These are phyloP conservation scores for Phytophthora citrophthora DNA, from an alignment of 352 stramenopile genomes.

Conservation along the genomic window DNA sequence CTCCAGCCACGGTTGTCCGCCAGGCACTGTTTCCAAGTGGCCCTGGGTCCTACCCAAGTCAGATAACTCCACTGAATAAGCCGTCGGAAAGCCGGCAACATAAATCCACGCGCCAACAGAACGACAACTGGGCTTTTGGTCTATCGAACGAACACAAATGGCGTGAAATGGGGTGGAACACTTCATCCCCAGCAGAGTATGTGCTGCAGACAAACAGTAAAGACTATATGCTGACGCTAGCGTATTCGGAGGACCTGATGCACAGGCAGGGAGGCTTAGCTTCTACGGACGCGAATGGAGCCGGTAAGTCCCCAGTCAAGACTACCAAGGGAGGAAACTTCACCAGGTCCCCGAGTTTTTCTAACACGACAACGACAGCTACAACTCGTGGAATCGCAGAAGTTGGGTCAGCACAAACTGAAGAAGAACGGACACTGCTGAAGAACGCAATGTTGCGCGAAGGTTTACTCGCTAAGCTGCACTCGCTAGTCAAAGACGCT, in stretches of 20 bases:
- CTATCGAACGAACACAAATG: constrained; percentile 43
- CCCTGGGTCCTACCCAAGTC: constrained; percentile 49
- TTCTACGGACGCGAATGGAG: not conserved
- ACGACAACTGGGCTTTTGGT: constrained; percentile 10
- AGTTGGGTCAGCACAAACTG: constrained; percentile 28
- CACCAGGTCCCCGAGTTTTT: constrained; percentile 26
- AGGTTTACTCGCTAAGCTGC: constrained; percentile 60
- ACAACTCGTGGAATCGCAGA: constrained; percentile 29
- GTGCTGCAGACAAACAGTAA: constrained; percentile 35
- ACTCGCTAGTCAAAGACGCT: constrained; percentile 38
- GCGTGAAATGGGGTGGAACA: constrained; percentile 76
- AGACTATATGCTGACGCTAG: constrained; percentile 65
- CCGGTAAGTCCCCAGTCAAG: constrained; percentile 15
- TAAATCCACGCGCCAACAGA: constrained; percentile 4
- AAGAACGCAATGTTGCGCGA: constrained; percentile 70
- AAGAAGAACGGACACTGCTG: constrained; percentile 44
- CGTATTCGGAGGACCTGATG: constrained; percentile 58
- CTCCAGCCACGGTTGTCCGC: constrained; percentile 43
- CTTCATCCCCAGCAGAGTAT: constrained; percentile 75
- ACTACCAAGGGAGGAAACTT: constrained; percentile 21
- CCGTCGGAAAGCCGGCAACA: constrained; percentile 19
- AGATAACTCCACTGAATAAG: constrained; percentile 38
- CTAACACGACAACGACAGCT: constrained; percentile 24
- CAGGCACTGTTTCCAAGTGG: constrained; percentile 53
- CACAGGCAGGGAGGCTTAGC: constrained; percentile 20